phyloP scores from a whole-genome alignment of 2,329 filamentous ascomycete genomes.

The Epichloe coenophiala region DNA sequence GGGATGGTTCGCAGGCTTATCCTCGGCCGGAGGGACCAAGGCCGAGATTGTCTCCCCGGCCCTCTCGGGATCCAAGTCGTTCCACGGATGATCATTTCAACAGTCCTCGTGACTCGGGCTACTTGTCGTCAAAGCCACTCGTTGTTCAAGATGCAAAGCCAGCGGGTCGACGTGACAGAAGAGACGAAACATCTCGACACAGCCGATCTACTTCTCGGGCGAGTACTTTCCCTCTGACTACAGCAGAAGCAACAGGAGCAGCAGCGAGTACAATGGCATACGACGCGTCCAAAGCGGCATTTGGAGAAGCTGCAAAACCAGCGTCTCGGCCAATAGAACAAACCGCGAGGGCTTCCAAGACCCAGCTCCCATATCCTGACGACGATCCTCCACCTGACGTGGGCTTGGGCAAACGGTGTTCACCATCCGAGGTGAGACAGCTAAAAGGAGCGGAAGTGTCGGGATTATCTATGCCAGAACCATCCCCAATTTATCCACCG shows the following conservation, averaged over 20 bases:
- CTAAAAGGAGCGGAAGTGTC: slow-evolving; percentile 1
- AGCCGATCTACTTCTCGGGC: slow-evolving; percentile 22
- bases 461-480: slow-evolving; percentile 14
- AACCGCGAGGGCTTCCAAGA: slow-evolving; percentile 8
- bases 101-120: slow-evolving; percentile 14
- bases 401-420: slow-evolving; percentile 11
- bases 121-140: slow-evolving; percentile 21
- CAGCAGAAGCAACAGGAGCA: slow-evolving; percentile 15
- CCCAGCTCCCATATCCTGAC: slow-evolving; percentile 24
- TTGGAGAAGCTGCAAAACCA: not conserved
- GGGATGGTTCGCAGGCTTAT: slow-evolving; percentile 18
- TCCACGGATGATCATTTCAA: slow-evolving; percentile 27
- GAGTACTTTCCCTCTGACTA: slow-evolving; percentile 19
- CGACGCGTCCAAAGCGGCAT: not conserved
- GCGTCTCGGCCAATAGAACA: slow-evolving; percentile 13
- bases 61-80: slow-evolving; percentile 18
- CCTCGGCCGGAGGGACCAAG: slow-evolving; percentile 12
- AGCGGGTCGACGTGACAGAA: slow-evolving; percentile 10
- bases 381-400: slow-evolving; percentile 16
- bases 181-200: slow-evolving; percentile 8
- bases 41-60: slow-evolving; percentile 8
- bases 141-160: slow-evolving; percentile 20
- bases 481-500: not conserved
- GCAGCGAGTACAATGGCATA: slow-evolving; percentile 2
- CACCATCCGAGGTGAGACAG: not conserved